These are phyloP conservation scores for Aspergillus panamensis DNA, from an alignment of 495 filamentous ascomycete species.

Conservation along the genomic window DNA sequence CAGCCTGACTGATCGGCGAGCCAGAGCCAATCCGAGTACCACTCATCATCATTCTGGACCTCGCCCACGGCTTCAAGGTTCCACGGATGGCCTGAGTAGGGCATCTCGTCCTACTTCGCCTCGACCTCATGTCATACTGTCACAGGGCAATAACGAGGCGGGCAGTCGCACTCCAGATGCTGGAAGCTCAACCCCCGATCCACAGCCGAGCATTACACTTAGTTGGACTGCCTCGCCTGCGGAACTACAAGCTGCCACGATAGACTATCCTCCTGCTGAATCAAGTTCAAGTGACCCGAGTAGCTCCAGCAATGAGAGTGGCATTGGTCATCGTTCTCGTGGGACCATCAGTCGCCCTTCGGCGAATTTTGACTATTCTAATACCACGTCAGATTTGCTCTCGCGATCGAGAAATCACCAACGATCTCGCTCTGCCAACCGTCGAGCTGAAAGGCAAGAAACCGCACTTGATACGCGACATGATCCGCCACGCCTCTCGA, in stretches of 20 bases:
- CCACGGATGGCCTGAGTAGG: slow-evolving; percentile 42
- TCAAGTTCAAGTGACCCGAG: slow-evolving; percentile 22
- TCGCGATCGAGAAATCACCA: slow-evolving; percentile 28
- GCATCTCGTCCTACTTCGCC: slow-evolving; percentile 39
- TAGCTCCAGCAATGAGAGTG: slow-evolving; percentile 21
- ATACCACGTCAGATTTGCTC: slow-evolving; percentile 18
- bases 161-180: slow-evolving; percentile 23
- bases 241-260: slow-evolving; percentile 27
- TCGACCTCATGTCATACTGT: slow-evolving; percentile 42
- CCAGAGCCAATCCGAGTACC: slow-evolving; percentile 25
- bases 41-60: slow-evolving; percentile 27
- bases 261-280: slow-evolving; percentile 20
- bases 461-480: slow-evolving; percentile 27
- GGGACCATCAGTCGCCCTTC: slow-evolving; percentile 22
- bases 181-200: slow-evolving; percentile 26
- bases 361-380: slow-evolving; percentile 24
- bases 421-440: slow-evolving; percentile 34
- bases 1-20: slow-evolving; percentile 31
- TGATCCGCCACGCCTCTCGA: slow-evolving; percentile 30
- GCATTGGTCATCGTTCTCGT: slow-evolving; percentile 13
- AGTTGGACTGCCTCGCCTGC: slow-evolving; percentile 40
- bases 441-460: slow-evolving; percentile 30
- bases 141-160: slow-evolving; percentile 32
- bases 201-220: slow-evolving; percentile 35
- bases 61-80: slow-evolving; percentile 36